These are phyloP conservation scores for Candida montana DNA, from an alignment of 805 yeast genomes.

Conservation along the genomic window DNA sequence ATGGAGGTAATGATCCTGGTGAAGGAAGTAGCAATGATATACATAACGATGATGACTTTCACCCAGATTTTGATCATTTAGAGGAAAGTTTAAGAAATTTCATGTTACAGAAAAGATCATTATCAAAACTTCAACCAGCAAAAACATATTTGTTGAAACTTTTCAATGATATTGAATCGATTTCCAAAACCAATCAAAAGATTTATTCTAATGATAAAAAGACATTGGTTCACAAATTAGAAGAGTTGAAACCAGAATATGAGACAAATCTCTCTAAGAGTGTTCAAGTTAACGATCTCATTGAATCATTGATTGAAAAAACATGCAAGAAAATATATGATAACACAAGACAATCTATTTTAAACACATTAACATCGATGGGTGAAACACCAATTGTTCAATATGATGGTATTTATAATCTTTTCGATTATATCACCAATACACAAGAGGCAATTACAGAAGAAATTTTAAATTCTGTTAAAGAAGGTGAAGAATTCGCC, in stretches of 20 bases:
- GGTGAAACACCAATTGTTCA: conserved; percentile 47
- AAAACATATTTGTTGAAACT: conserved; percentile 76
- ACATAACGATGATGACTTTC: conserved; percentile 25
- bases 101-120: conserved; percentile 80
- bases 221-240: conserved; percentile 43
- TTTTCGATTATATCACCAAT: conserved; percentile 62
- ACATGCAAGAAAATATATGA: conserved; percentile 56
- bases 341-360: conserved; percentile 49
- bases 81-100: conserved; percentile 84
- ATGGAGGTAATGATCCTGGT: conserved; percentile 35
- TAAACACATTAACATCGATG: conserved; percentile 42
- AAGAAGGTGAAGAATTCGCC: conserved; percentile 63
- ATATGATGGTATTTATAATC: conserved; percentile 57
- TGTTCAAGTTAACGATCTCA: conserved; percentile 47
- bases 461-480: conserved; percentile 59
- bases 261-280: conserved; percentile 49
- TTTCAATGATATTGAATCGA: conserved; percentile 53
- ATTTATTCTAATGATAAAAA: conserved; percentile 46
- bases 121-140: conserved; percentile 89
- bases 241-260: conserved; percentile 57
- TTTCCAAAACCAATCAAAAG: conserved; percentile 61
- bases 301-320: conserved; percentile 59
- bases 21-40: conserved; percentile 28
- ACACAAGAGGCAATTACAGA: conserved; percentile 67
- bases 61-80: conserved; percentile 72